Evolutionary conservation across 352 stramenopile genomes (phyloP).

Genomic region (Thalassiosira pacifica): DNA sequence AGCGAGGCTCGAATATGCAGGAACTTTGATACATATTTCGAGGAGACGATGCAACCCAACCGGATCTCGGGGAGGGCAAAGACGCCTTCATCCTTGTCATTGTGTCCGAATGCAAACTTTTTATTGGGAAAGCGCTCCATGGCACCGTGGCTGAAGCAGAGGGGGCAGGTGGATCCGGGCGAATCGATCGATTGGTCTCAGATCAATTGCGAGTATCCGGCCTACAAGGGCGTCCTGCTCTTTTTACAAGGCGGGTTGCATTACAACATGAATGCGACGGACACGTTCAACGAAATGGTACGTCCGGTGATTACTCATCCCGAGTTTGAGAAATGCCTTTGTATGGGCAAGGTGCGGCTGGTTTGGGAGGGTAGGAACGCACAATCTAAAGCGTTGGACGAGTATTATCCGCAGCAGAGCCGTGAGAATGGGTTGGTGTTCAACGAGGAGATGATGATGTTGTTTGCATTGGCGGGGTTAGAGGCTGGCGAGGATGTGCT

Average conservation of each 20-base stretch:
- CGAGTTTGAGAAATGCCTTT: not conserved
- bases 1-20: not conserved
- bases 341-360: slow-evolving; percentile 6
- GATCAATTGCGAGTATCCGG: slow-evolving; percentile 6
- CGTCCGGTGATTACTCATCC: slow-evolving; percentile 17
- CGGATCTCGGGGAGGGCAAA: too few species aligned
- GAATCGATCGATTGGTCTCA: not conserved
- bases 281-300: not conserved
- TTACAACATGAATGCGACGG: not conserved
- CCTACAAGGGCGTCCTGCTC: slow-evolving; percentile 1
- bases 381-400: slow-evolving; percentile 11
- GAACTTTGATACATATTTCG: not conserved
- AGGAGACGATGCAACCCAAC: not conserved
- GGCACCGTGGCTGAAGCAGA: not conserved
- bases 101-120: not conserved
- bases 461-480: not conserved
- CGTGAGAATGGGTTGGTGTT: slow-evolving; percentile 15
- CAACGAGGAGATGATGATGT: slow-evolving; percentile 15
- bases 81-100: too few species aligned
- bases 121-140: not conserved
- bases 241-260: slow-evolving; percentile 11
- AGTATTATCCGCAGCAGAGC: not conserved
- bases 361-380: not conserved
- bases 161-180: not conserved
- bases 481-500: slow-evolving; percentile 3